Base-by-base conservation (phyloP, 225 moss, liverwort and hornwort species). In the Bryum argenteum region DNA sequence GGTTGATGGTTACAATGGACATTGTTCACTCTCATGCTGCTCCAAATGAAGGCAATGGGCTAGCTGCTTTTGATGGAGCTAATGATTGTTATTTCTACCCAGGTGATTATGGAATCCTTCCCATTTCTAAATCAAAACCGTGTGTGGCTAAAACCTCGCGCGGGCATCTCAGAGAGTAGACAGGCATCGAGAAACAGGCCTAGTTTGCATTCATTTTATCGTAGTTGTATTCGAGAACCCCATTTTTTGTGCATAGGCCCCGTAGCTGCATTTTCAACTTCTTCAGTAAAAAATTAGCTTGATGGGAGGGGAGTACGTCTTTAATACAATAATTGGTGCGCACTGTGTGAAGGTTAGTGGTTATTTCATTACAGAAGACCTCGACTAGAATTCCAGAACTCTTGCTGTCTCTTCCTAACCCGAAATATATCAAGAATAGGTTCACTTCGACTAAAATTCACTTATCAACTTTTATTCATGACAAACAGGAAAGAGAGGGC, bases 1-100 rank as follows among this genome's bases (percentile, higher is more conserved):
- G 91, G 37, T 78, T 99, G 80, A 80, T 89, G 69, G 98, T 99
- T 64, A 82, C 84, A 39, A 72, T 99, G 92, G 98, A 99, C 77
- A 80, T 99, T 51, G 92, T 94, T 62, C 98, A 99, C 60, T 99
- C 98, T 41, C 80, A 94, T 79, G 92, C 87, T 44, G 98, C 94
- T 73, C 73, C 94, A 47, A 84, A 94, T 76, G 98, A 99, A 77
- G 89, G 92, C 77, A 89, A 84, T 63, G 98, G 98, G 51, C 63
- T 99, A 61, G 90, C 91, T 79, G 87, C 92, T 61, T 99, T 91
- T 79, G 98, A 99, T 71, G 98, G 98, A 23, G 91, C 98, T 58
- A 94, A 90, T 78, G 98, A 99, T 67, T 94, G 98, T 76, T 99
- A 91, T 73, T 87, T 94, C 71, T 86, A 91, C 79, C 81, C 82